phyloP scores from a whole-genome alignment of 2,329 filamentous ascomycete genomes.

The Colletotrichum tabaci region DNA sequence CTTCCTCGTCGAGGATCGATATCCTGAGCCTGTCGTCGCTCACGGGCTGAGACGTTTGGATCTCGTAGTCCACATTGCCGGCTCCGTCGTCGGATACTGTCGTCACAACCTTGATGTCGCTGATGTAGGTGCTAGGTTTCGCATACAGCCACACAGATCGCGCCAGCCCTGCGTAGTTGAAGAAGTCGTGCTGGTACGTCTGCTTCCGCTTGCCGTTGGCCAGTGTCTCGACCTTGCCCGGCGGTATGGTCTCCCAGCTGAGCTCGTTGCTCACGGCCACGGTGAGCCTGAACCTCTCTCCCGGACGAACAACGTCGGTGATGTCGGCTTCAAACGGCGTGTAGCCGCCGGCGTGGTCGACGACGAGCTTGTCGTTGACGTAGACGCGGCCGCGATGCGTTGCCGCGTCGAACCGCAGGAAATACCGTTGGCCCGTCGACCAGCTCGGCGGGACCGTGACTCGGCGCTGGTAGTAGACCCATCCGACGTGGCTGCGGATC shows the following conservation, averaged over 20 bases:
- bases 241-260: conserved; percentile 49
- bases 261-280: conserved; percentile 51
- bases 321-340: conserved; percentile 49
- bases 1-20: conserved; percentile 37
- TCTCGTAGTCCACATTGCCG: conserved; percentile 36
- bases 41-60: conserved; percentile 20
- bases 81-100: conserved; percentile 38
- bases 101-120: conserved; percentile 47
- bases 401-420: conserved; percentile 48
- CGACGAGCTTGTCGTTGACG: conserved; percentile 46
- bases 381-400: conserved; percentile 49
- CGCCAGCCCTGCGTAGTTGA: conserved; percentile 49
- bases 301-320: conserved; percentile 43
- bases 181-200: conserved; percentile 50
- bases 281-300: conserved; percentile 48
- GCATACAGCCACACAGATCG: conserved; percentile 49
- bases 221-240: conserved; percentile 39
- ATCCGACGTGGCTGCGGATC: conserved; percentile 50
- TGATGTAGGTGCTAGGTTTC: conserved; percentile 44
- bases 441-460: conserved; percentile 46
- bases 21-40: neutral
- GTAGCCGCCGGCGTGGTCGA: conserved; percentile 48
- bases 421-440: conserved; percentile 38
- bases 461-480: conserved; percentile 50
- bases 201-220: conserved; percentile 45